A percentile compares a stretch with the other conserved stretches of the same genome.
Evolutionary conservation across 176 grass and related monocot genomes (phyloP).

Genomic region (Musa itinerans): DNA sequence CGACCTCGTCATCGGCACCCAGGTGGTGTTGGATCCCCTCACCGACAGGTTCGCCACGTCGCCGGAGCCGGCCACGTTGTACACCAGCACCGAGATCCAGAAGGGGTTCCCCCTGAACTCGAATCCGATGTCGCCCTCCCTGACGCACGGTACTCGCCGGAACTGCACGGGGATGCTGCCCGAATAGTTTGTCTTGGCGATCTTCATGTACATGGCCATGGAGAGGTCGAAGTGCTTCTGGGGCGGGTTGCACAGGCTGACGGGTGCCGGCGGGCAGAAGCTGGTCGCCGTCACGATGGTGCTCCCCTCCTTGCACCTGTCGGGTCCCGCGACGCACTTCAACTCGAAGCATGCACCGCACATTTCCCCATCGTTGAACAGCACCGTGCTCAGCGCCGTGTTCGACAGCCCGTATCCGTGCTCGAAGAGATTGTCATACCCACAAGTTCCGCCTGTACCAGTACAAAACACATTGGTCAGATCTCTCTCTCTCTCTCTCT

Average conservation of each 20-base stretch:
- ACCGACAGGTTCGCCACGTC: constrained; percentile 22
- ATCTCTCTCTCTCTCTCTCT: too few relatives aligned
- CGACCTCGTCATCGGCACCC: constrained; percentile 28
- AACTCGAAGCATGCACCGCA: constrained; percentile 39
- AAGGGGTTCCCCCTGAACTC: constrained; percentile 25
- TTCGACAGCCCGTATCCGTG: constrained; percentile 34
- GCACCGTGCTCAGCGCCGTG: constrained; percentile 26
- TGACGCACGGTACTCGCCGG: constrained; percentile 29
- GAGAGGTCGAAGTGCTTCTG: constrained; percentile 31
- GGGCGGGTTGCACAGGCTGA: constrained; percentile 30
- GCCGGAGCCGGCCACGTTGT: constrained; percentile 28
- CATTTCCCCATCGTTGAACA: constrained; percentile 32
- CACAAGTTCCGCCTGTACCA: constrained; percentile 21
- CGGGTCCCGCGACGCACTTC: constrained; percentile 17
- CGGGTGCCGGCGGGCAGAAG: constrained; percentile 27
- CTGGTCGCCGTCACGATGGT: constrained; percentile 26
- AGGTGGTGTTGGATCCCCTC: constrained; percentile 20
- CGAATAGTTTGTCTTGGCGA: constrained; percentile 21
- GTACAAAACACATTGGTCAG: not conserved
- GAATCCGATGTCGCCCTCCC: constrained; percentile 26
- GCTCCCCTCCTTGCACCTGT: constrained; percentile 12
- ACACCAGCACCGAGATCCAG: constrained; percentile 34
- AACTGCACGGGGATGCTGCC: constrained; percentile 36
- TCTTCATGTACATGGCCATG: constrained; percentile 23
- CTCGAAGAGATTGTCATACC: constrained; percentile 24